phyloP scores from a whole-genome alignment of 2,329 filamentous ascomycete genomes.

The Cercospora beticola region DNA sequence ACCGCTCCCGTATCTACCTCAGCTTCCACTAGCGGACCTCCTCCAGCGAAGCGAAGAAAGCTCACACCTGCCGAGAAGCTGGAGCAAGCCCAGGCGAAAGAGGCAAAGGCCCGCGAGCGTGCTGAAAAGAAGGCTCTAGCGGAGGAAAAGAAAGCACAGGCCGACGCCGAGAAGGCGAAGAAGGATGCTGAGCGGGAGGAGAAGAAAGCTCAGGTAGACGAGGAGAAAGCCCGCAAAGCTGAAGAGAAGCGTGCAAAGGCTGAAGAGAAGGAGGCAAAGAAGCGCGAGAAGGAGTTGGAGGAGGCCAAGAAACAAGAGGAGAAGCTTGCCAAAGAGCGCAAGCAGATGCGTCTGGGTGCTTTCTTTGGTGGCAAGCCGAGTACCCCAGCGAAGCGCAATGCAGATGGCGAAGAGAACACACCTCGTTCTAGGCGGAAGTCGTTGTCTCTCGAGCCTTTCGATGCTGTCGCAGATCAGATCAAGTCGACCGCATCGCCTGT shows the following conservation, averaged over 20 bases:
- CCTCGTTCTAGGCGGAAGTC: constrained; percentile 39
- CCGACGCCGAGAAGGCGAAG: constrained; percentile 38
- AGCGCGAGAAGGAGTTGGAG: constrained; percentile 41
- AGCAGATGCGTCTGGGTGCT: constrained; percentile 42
- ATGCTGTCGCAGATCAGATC: constrained; percentile 31
- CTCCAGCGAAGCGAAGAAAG: constrained; percentile 45
- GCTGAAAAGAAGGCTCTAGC: constrained; percentile 29
- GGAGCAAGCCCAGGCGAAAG: constrained; percentile 33
- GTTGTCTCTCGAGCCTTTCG: constrained; percentile 37
- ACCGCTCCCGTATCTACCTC: constrained; percentile 9
- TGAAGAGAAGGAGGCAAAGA: constrained; percentile 46
- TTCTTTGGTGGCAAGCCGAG: constrained; percentile 46
- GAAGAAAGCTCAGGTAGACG: constrained; percentile 44
- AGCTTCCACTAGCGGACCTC: constrained; percentile 20
- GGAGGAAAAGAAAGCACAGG: constrained; percentile 36
- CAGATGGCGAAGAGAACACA: constrained; percentile 17
- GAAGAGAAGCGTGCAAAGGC: constrained; percentile 43
- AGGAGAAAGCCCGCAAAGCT: constrained; percentile 37
- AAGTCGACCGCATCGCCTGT: constrained; percentile 29
- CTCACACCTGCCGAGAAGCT: constrained; percentile 45
- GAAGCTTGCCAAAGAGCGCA: constrained; percentile 36
- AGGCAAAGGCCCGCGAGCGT: constrained; percentile 34
- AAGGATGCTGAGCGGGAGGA: constrained; percentile 43
- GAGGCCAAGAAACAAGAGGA: constrained; percentile 34
- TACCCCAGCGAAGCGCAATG: constrained; percentile 33